These are phyloP conservation scores for Trichoderma gracile DNA, from an alignment of 2,329 filamentous ascomycete species.

Conservation along the genomic window DNA sequence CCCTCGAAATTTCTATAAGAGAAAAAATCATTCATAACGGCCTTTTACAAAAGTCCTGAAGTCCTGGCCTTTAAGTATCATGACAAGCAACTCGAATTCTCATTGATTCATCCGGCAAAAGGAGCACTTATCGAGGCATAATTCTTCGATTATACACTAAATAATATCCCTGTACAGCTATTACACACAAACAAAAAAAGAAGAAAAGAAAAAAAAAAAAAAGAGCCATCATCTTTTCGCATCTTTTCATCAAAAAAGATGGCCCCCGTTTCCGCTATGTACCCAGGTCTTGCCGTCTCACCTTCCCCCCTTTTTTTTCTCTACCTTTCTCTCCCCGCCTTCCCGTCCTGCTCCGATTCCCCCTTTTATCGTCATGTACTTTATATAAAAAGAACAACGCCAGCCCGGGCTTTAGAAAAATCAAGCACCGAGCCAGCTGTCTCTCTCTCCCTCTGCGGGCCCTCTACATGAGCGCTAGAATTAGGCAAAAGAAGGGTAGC, in stretches of 20 bases:
- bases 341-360: neutral
- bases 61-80: no score
- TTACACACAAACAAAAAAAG: constrained; percentile 17
- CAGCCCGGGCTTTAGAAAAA: neutral
- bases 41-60: no score
- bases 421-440: neutral
- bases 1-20: no score
- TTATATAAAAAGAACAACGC: neutral
- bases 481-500: neutral
- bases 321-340: neutral
- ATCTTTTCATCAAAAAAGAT: constrained; percentile 12
- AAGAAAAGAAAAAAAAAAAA: neutral
- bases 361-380: neutral
- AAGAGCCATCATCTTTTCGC: constrained; percentile 1
- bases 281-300: neutral
- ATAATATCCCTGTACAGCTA: constrained; percentile 33
- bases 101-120: no score
- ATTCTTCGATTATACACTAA: constrained; percentile 32
- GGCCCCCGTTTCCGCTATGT: constrained; percentile 15
- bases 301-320: neutral
- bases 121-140: constrained; percentile 12
- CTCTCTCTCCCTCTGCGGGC: neutral
- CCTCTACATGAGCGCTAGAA: neutral
- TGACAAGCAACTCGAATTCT: no score
- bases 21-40: no score